Percentiles rank a stretch among this genome's conserved stretches.
phyloP scores from a whole-genome alignment of 2,329 filamentous ascomycete species.

The Fusarium acutatum region DNA sequence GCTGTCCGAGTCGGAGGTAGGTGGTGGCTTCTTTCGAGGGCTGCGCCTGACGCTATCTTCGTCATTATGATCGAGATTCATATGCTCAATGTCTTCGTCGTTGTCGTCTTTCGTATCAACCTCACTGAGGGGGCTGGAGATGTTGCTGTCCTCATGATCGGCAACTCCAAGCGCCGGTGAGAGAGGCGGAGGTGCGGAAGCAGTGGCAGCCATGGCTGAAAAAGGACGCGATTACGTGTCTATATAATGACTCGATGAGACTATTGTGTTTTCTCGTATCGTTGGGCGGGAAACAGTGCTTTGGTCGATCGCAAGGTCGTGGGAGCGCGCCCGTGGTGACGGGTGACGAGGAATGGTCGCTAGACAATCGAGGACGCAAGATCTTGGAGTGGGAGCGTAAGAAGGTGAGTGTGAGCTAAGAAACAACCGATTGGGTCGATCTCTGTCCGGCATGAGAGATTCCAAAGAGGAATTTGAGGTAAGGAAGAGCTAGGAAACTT shows the following conservation, averaged over 20 bases:
- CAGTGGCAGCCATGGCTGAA: constrained; percentile 61
- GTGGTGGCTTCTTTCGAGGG: constrained; percentile 40
- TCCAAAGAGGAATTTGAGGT: not conserved
- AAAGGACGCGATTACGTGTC: constrained; percentile 26
- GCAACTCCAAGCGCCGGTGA: constrained; percentile 49
- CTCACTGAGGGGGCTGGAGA: constrained; percentile 92
- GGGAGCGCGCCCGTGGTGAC: constrained; percentile 30
- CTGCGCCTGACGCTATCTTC: constrained; percentile 43
- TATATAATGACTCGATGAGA: constrained; percentile 12
- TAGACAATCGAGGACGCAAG: constrained; percentile 2
- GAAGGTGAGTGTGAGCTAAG: not conserved
- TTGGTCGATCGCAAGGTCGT: constrained; percentile 28
- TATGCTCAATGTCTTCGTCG: constrained; percentile 72
- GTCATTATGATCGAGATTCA: constrained; percentile 55
- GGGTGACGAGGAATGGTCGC: constrained; percentile 26
- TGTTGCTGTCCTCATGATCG: constrained; percentile 71
- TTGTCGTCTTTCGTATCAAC: constrained; percentile 82
- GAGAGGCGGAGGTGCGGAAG: constrained; percentile 59
- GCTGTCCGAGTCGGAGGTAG: constrained; percentile 58
- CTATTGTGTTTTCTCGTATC: not conserved
- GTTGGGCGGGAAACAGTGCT: constrained; percentile 1
- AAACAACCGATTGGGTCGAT: constrained; percentile 13
- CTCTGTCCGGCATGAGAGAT: constrained; percentile 19
- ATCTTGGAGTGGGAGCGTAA: not conserved
- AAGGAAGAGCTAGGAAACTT: not conserved